Evolutionary conservation across 441 rosid species (phyloP), one percentile per base, ranked within the genome.

Genomic region (Brassica hybrid): DNA sequence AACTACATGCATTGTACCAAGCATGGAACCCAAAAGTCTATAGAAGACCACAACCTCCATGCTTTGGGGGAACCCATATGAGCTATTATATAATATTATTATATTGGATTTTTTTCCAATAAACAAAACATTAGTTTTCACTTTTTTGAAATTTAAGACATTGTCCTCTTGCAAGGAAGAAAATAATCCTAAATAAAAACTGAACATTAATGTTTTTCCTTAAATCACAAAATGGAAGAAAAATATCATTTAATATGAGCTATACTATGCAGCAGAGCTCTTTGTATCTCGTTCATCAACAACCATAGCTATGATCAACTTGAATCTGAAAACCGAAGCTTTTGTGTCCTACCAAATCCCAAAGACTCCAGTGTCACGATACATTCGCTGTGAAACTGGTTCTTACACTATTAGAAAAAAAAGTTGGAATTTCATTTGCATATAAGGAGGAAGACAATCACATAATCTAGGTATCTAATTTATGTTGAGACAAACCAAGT

Each of bases 61-160:
- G 50, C 71, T 62, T 13, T 21, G 73, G 72, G 58, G 81, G 81
- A 59, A 78, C 77, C 77, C 73, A 48, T 72, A 72, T 72, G 68
- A 72, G 12, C 76, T 43, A 30, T 21, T 17, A 17, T 30, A 30
- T 30, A 30, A 30, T 30, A 30, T 30, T 30, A 30, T 30, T 30
- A 30, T 30, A 30, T 30, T 30, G 34, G 34, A 30, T 59, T 45
- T 59, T 4, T 41, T 12, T 67, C 45, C 25, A 30, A 13, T 9
- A 41, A 60, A 50, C 7, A 27, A 27, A 65, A 21, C 77, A 48
- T 66, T 12, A 36, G 2, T 52, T 62, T 1, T 6, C 60, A 62
- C 13, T 6, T 21, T 57, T 34, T 21, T 21, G 23, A 21, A 21
- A 21, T 60, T 45, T 65, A 17, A 12, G 38, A 62, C 60, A 73